Base-by-base conservation (phyloP, 345 rosid species). In the Hirschfeldia incana region DNA sequence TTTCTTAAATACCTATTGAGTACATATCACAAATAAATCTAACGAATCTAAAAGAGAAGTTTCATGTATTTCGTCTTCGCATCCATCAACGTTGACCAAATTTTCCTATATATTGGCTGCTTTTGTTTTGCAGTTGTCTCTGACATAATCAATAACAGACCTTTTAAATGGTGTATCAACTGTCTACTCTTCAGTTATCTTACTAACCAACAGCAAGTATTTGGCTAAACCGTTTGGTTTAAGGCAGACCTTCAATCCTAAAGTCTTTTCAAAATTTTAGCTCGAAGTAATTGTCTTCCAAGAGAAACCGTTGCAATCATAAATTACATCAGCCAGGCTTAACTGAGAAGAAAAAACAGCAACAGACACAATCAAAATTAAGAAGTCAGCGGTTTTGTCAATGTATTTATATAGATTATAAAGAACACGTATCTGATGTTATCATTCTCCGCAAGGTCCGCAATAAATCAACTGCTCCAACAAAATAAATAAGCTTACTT, bases 131-230 rank as follows among this genome's bases (percentile, higher is more conserved):
- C 88, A 89, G 94, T 65, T 83, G 84, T 81, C 12, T 81, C 32
- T 75, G 33, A 58, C 61, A 21, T 55, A 67, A 73, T 76, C 77
- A 53, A 64, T 42, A 82, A 44, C 57, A 70, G 49, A 32, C 69
- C 75, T 15, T 44, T 71, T 63, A 6, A 44, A 94, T 90, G 96
- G 87, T 92, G 60, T 91, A 33, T 88, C 97, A 9, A 78, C 88
- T 76, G 84, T 97, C 16, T 81, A 81, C 85, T 83, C 86, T 49
- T 82, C 87, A 59, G 82, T 84, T 71, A 65, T 91, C 68, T 74
- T 87, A 1, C 72, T 84, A 46, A 67, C 81, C 81, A 69, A 74
- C 80, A 69, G 7, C 78, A 80, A 51, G 30, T 62, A 13, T 15
- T 69, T 71, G 3, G 42, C 74, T 65, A 84, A 72, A 70, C 69